phyloP scores from a whole-genome alignment of 306 rosid genomes.

The Dicorynia guianensis region DNA sequence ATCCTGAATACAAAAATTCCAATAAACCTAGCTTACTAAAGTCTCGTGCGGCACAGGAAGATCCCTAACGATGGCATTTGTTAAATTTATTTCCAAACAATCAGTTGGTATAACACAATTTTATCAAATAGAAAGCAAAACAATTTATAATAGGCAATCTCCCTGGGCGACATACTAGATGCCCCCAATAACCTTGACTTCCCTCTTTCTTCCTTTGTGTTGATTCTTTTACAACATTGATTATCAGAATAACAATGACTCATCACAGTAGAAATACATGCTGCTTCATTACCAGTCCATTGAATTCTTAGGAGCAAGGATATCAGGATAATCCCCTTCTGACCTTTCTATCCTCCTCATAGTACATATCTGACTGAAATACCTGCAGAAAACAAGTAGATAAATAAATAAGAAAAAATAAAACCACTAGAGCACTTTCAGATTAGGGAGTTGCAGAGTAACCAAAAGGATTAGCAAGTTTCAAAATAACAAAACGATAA shows the following conservation, averaged over 20 bases:
- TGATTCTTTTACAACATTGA: not conserved
- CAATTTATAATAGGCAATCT: not conserved
- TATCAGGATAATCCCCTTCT: not conserved
- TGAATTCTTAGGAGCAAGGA: not conserved
- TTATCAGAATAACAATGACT: not conserved
- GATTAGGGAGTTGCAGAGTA: slow-evolving; percentile 5
- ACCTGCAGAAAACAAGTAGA: not conserved
- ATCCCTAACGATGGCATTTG: not conserved
- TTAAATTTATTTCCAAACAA: slow-evolving; percentile 9
- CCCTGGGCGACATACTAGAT: not conserved
- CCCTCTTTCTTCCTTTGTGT: not conserved
- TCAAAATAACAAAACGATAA: slow-evolving; percentile 3
- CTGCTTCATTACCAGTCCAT: not conserved
- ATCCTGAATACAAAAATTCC: too few relatives aligned
- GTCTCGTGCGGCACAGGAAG: too few relatives aligned
- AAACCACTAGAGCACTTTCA: slow-evolving; percentile 13
- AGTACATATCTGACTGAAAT: not conserved
- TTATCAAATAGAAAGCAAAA: not conserved
- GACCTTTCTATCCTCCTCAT: not conserved
- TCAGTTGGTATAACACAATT: not conserved
- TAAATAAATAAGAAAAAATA: not conserved
- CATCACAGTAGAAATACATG: not conserved
- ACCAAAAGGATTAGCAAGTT: slow-evolving; percentile 5
- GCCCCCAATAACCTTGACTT: not conserved
- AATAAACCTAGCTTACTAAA: too few relatives aligned